Evolutionary conservation across 306 rosid genomes (phyloP), one percentile per base, ranked within the genome.

Genomic region (Trifolium dubium): DNA sequence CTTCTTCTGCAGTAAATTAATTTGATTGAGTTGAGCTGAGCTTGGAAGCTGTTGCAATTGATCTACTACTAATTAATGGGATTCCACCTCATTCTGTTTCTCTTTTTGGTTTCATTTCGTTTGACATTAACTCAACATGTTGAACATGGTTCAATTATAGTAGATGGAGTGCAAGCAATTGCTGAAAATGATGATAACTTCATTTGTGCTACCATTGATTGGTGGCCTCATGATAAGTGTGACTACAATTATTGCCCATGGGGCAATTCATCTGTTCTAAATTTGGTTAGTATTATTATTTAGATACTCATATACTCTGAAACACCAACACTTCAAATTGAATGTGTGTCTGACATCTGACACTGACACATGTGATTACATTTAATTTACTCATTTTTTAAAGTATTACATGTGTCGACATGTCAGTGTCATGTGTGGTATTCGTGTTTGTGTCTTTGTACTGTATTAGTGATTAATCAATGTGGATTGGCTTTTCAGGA

Each of bases 171-270:
- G 65, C 64, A 51, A 65, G 55, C 79, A 54, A 80, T 80, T 69
- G 92, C 89, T 40, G 87, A 82, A 67, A 81, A 80, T 58, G 99
- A 92, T 83, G 86, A 85, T 28, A 88, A 87, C 74, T 94, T 84
- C 64, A 76, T 94, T 54, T 94, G 99, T 87, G 99, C 99, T 60
- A 94, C 99, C 66, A 77, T 94, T 81, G 99, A 94, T 88, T 94
- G 96, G 99, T 94, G 99, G 99, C 92, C 92, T 75, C 88, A 83
- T 66, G 92, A 90, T 34, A 94, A 94, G 81, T 94, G 99, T 35
- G 80, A 90, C 82, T 94, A 94, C 81, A 83, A 81, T 80, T 84
- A 85, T 28, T 94, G 99, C 79, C 93, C 97, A 5, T 94, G 99
- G 99, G 96, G 89, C 19, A 29, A 84, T 69, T 69, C 99, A 18